Conservation (phyloP, 208 protist genomes). For the Porcisia hertigi region DNA sequence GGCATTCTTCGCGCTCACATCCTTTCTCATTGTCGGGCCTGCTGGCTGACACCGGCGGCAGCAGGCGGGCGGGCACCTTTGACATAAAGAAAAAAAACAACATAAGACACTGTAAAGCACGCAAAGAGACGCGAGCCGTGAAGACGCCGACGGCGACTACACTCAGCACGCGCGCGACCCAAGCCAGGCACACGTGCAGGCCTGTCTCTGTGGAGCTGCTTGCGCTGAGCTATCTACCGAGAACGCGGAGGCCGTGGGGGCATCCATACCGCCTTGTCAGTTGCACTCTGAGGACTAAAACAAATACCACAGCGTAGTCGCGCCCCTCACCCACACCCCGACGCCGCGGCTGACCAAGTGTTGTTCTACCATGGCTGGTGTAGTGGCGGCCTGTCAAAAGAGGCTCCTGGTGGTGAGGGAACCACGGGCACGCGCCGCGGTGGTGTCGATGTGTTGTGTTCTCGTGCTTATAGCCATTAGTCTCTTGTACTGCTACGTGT, state of each 20-base stretch:
- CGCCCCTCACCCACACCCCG: neutral
- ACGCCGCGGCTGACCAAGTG: no score
- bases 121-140: neutral
- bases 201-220: neutral
- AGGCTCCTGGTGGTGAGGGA: constrained; percentile 1
- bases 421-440: constrained; percentile 1
- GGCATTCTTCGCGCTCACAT: neutral
- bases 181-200: neutral
- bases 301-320: neutral
- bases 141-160: neutral
- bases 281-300: no score
- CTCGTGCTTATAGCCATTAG: constrained; percentile 14
- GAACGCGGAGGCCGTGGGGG: no score
- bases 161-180: neutral
- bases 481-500: constrained; percentile 13
- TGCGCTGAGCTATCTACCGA: no score
- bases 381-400: neutral
- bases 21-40: neutral
- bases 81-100: neutral
- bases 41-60: neutral
- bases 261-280: neutral
- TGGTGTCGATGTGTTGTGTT: constrained; percentile 20
- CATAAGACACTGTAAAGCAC: neutral
- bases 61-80: no score
- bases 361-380: neutral